Evolutionary conservation across 2,329 filamentous ascomycete genomes (phyloP), one percentile per base, ranked within the genome.

Genomic region (Onygena corvina): DNA sequence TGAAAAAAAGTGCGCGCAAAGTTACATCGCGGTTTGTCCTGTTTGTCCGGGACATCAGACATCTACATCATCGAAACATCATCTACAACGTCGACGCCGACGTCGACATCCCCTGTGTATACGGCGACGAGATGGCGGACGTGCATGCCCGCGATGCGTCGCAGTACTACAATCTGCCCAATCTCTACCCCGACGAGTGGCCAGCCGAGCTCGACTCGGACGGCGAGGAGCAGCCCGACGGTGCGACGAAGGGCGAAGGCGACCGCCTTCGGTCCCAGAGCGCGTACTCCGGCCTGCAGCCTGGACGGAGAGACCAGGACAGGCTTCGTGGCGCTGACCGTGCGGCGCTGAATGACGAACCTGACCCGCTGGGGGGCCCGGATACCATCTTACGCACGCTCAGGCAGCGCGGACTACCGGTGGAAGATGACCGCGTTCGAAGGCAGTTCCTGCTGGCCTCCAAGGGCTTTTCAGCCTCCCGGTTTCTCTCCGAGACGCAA

Each of bases 371-470:
- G 48, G 92, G 92, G n/a, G 81, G 80, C 47, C 81, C 83, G 1
- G 84, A 90, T 50, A 95, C 87, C 61, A 89, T 98, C 5, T 81
- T 95, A 48, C 76, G 82, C 58, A 79, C 86, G 31, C 69, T 98
- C 59, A 82, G 83, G 61, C 77, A 83, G 56, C 73, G 84, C 54
- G 88, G 88, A 1, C 66, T 95, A 35, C 80, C 84, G 0, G 75
- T 95, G 11, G 87, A 95, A 58, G 88, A 96, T 61, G 68, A 78
- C 48, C 79, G 81, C 59, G 67, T 93, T 58, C 80, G 87, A 51
- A 95, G 94, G 63, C 86, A 88, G 55, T 98, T 96, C 67, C 77
- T 98, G 50, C 78, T 98, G 18, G 95, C 89, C 8, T 96, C 90
- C 12, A 96, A 90, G 9, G 89, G 86, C 46, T 98, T 98, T 70